phyloP scores from a whole-genome alignment of 768 basidiomycete species.

The Tephrocybe rancida region DNA sequence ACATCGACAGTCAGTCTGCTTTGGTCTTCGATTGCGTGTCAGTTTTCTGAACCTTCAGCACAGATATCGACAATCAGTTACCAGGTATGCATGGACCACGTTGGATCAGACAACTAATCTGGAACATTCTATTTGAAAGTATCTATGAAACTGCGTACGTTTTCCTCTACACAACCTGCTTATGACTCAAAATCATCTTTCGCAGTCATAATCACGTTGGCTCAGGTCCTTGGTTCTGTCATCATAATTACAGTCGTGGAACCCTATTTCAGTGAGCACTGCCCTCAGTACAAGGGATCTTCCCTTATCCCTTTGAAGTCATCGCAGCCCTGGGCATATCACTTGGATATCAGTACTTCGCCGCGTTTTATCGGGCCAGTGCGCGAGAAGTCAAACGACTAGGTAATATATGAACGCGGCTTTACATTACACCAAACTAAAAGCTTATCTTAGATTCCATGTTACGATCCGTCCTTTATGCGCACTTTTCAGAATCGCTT shows the following conservation, averaged over 20 bases:
- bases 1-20: constrained; percentile 53
- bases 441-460: constrained; percentile 52
- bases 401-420: constrained; percentile 22
- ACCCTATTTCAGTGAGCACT: constrained; percentile 59
- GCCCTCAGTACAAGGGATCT: too few relatives aligned
- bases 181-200: neutral
- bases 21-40: neutral
- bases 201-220: constrained; percentile 50
- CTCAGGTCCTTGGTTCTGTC: constrained; percentile 52
- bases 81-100: constrained; percentile 40
- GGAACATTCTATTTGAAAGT: constrained; percentile 30
- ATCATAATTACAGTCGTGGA: constrained; percentile 60
- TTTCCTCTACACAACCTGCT: too few relatives aligned
- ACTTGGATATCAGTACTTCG: constrained; percentile 66
- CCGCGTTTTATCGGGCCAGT: constrained; percentile 68
- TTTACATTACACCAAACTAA: neutral
- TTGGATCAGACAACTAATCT: neutral
- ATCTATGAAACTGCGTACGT: constrained; percentile 59
- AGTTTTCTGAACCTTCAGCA: neutral
- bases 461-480: constrained; percentile 74
- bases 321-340: constrained; percentile 44
- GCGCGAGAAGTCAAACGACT: constrained; percentile 70
- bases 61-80: constrained; percentile 64
- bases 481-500: constrained; percentile 78
- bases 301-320: too few relatives aligned